Evolutionary conservation across 192 early-diverging fungal genomes (phyloP).

Genomic region (Dissophora ornata): DNA sequence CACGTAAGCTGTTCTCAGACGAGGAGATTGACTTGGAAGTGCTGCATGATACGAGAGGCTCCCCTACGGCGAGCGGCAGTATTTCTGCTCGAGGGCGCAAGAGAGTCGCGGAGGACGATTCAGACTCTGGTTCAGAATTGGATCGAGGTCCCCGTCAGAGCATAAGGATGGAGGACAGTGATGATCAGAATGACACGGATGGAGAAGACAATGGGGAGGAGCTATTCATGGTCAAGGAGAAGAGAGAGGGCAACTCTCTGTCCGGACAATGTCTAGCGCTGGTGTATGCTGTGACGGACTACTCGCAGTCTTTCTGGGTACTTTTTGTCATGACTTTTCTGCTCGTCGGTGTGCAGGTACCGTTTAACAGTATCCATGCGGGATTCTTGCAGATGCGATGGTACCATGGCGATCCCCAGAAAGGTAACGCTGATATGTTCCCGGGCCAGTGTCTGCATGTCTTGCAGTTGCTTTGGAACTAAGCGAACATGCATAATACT

Average conservation of each 20-base stretch:
- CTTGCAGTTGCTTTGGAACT: no score
- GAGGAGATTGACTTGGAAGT: slow-evolving; percentile 29
- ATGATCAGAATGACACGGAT: slow-evolving; percentile 4
- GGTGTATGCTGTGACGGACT: slow-evolving; percentile 2
- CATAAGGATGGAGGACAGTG: neutral
- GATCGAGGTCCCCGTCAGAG: neutral
- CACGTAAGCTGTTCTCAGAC: neutral
- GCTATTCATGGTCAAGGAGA: neutral
- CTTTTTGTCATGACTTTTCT: slow-evolving; percentile 62
- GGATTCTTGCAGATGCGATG: slow-evolving; percentile 69
- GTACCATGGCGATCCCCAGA: slow-evolving; percentile 64
- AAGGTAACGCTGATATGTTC: no score
- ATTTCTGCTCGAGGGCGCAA: neutral
- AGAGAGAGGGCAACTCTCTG: neutral
- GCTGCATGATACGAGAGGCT: neutral
- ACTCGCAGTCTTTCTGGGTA: slow-evolving; percentile 61
- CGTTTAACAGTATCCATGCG: slow-evolving; percentile 72
- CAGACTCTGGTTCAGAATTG: neutral
- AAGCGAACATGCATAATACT: no score
- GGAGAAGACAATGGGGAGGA: neutral
- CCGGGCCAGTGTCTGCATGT: no score
- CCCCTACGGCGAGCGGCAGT: neutral
- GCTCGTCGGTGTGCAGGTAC: slow-evolving; percentile 64
- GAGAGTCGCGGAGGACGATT: neutral
- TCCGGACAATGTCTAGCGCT: neutral